Conservation (phyloP, 352 stramenopile species). For the Pythium angustatum region DNA sequence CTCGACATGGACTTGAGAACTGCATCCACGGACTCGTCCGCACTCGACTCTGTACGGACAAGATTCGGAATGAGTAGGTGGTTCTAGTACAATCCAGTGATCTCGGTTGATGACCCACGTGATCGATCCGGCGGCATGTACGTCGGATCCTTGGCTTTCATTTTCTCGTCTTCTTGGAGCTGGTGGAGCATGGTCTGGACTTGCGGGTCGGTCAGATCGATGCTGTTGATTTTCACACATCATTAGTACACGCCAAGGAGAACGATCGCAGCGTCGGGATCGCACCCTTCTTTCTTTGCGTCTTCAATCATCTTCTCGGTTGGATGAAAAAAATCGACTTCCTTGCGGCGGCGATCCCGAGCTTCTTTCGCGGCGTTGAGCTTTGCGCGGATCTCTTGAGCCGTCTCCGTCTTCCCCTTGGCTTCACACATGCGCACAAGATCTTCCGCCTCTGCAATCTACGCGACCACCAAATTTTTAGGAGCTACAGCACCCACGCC, state of each 20-base stretch:
- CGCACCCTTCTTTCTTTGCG: slow-evolving; percentile 71
- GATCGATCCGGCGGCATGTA: slow-evolving; percentile 23
- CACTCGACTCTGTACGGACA: slow-evolving; percentile 12
- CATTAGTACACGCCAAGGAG: background rate
- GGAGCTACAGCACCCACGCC: too few relatives aligned
- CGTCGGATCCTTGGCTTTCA: slow-evolving; percentile 31
- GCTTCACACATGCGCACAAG: slow-evolving; percentile 68
- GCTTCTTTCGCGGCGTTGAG: slow-evolving; percentile 53
- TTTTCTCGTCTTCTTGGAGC: slow-evolving; percentile 68
- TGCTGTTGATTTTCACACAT: slow-evolving; percentile 41
- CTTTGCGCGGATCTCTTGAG: slow-evolving; percentile 63
- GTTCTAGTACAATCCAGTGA: too few relatives aligned
- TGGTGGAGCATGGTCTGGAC: slow-evolving; percentile 83
- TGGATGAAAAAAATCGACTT: slow-evolving; percentile 79
- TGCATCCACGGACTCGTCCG: slow-evolving; percentile 57
- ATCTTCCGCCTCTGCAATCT: slow-evolving; percentile 68
- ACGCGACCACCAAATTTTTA: background rate
- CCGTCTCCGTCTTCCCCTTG: slow-evolving; percentile 60
- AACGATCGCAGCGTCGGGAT: background rate
- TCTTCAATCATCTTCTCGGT: slow-evolving; percentile 78
- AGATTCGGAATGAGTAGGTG: background rate
- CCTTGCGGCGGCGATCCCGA: slow-evolving; percentile 48
- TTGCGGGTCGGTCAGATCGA: slow-evolving; percentile 70
- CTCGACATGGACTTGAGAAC: slow-evolving; percentile 79
- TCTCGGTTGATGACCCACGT: slow-evolving; percentile 3